Evolutionary conservation across 495 filamentous ascomycete species (phyloP), one percentile per base, ranked within the genome.

Genomic region (Neurospora sp.): DNA sequence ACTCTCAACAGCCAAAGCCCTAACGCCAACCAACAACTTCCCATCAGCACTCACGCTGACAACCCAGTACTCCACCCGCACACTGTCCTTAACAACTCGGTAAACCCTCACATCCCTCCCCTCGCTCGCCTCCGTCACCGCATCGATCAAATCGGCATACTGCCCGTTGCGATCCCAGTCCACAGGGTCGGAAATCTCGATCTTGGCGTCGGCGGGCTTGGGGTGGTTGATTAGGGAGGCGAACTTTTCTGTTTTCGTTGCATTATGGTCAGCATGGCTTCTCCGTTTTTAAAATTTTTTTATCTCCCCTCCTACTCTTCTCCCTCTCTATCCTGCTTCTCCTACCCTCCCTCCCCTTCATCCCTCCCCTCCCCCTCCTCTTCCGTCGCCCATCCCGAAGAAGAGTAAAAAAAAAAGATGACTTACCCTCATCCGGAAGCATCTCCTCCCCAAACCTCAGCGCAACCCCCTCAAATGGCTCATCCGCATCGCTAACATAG

Each of bases 401-500:
- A 74, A 41, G 45, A 37, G 47, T n/a, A n/a, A 71, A 69, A 27
- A 71, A 16, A 69, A 42, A 76, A 69, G 78, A 35, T 35, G 68
- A 73, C 85, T 45, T 77, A 91, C 90, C 86, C 79, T 89, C 83
- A 79, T 87, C 88, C 44, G 90, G 90, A 79, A 91, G 85, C 47
- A 80, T 79, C 44, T 72, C 77, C 47, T 87, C 89, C 59, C 85
- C 83, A 86, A 86, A 94, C 73, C 81, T 83, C 75, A 97, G 77
- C 69, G 83, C 86, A 5, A 97, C 93, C 2, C 89, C 87, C 78
- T 90, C 90, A 80, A 94, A 97, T 42, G 91, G 91, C 82, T 95
- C 92, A 81, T 97, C 94, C 7, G 92, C 87, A 72, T 97, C 94
- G 71, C 90, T 94, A 4, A 87, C 79, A 80, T 95, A 96, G 77